phyloP scores from a whole-genome alignment of 2,329 filamentous ascomycete species.

The Alternaria brassicicola region DNA sequence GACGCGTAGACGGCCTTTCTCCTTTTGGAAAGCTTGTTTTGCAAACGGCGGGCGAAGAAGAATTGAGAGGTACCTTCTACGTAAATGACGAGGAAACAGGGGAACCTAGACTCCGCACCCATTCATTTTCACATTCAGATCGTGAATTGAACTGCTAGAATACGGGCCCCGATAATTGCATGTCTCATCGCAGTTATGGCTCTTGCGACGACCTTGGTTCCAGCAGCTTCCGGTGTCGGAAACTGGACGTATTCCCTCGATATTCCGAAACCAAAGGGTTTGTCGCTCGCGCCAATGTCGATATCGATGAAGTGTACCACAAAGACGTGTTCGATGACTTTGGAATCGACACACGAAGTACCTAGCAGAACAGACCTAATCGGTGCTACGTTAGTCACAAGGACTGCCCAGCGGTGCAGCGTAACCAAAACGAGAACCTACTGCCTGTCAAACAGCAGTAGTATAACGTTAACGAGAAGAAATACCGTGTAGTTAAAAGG shows the following conservation, averaged over 20 bases:
- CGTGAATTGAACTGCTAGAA: background rate
- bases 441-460: slow-evolving; percentile 16
- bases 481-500: slow-evolving; percentile 17
- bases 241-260: background rate
- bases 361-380: slow-evolving; percentile 17
- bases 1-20: too few species aligned
- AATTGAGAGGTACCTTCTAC: too few species aligned
- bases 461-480: slow-evolving; percentile 18
- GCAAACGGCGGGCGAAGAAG: too few species aligned
- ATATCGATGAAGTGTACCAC: background rate
- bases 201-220: background rate
- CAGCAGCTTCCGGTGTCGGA: background rate
- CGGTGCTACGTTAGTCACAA: slow-evolving; percentile 20
- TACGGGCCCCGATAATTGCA: background rate
- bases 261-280: background rate
- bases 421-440: slow-evolving; percentile 4
- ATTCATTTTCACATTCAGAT: too few species aligned
- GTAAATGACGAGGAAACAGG: too few species aligned
- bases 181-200: background rate
- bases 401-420: slow-evolving; percentile 13
- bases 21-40: too few species aligned
- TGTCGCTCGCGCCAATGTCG: background rate
- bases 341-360: slow-evolving; percentile 8
- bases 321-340: slow-evolving; percentile 15
- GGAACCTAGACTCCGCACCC: too few species aligned